Evolutionary conservation across 73 alveolate genomes (phyloP).

Genomic region (Urostyla sp.): DNA sequence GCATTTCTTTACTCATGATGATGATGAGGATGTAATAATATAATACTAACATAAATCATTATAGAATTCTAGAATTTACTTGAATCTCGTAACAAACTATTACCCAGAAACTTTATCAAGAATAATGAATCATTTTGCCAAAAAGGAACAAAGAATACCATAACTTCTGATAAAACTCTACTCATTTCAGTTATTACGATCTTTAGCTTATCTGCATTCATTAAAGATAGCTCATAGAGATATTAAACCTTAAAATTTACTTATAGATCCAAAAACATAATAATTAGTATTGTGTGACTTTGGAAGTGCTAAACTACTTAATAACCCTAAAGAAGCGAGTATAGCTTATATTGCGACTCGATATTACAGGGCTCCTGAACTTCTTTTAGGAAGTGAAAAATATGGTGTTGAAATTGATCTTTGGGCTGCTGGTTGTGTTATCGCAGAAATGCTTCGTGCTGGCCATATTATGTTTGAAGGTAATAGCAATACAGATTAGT

Average conservation of each 20-base stretch:
- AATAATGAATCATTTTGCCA: slow-evolving; percentile 76
- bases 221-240: slow-evolving; percentile 88
- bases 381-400: slow-evolving; percentile 79
- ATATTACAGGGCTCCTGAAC: slow-evolving; percentile 92
- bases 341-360: slow-evolving; percentile 89
- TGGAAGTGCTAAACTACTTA: slow-evolving; percentile 85
- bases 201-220: slow-evolving; percentile 84
- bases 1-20: slow-evolving; percentile 81
- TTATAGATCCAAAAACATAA: slow-evolving; percentile 78
- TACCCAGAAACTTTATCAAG: slow-evolving; percentile 87
- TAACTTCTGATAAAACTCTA: slow-evolving; percentile 81
- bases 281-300: slow-evolving; percentile 84
- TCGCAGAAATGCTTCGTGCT: slow-evolving; percentile 85
- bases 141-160: slow-evolving; percentile 77
- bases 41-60: slow-evolving; percentile 13
- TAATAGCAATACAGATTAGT: slow-evolving; percentile 77
- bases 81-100: slow-evolving; percentile 88
- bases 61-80: slow-evolving; percentile 34
- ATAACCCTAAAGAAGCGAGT: slow-evolving; percentile 71
- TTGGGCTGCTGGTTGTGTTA: slow-evolving; percentile 96
- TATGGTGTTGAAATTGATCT: slow-evolving; percentile 84
- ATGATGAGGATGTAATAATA: slow-evolving; percentile 42
- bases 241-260: slow-evolving; percentile 88
- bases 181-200: slow-evolving; percentile 84
- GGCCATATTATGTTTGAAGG: slow-evolving; percentile 90